A percentile compares a stretch with the other conserved stretches of the same genome.
phyloP scores from a whole-genome alignment of 1,284 basidiomycete genomes.

The Malassezia obtusa region DNA sequence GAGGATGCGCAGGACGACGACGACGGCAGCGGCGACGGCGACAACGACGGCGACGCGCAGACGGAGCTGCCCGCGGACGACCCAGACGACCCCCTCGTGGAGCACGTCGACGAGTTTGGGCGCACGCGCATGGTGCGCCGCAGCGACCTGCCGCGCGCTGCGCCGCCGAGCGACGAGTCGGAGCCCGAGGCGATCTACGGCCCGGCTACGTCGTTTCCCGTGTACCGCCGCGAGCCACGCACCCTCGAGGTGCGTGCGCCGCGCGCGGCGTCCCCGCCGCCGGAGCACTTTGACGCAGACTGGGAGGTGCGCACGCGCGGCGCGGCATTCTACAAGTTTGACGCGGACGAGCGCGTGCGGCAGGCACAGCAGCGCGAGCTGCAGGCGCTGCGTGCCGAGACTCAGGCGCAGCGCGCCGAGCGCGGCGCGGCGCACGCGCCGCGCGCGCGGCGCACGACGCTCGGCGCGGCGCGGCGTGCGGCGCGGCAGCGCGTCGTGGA shows the following conservation, averaged over 20 bases:
- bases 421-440: slow-evolving; percentile 42
- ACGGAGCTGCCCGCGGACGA: slow-evolving; percentile 48
- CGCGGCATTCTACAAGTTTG: slow-evolving; percentile 81
- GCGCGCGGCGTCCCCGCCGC: not conserved
- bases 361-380: slow-evolving; percentile 69
- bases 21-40: slow-evolving; percentile 38
- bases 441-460: not conserved
- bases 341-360: slow-evolving; percentile 66
- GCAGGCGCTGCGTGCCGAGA: slow-evolving; percentile 60
- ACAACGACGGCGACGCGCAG: not conserved
- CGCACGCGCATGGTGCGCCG: slow-evolving; percentile 59
- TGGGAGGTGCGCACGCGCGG: slow-evolving; percentile 75
- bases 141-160: slow-evolving; percentile 60
- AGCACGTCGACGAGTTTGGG: slow-evolving; percentile 78
- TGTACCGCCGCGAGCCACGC: slow-evolving; percentile 54
- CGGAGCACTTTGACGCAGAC: slow-evolving; percentile 66
- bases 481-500: slow-evolving; percentile 4
- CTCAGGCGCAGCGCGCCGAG: slow-evolving; percentile 55
- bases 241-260: not conserved
- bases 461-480: slow-evolving; percentile 7
- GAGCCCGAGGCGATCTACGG: slow-evolving; percentile 30
- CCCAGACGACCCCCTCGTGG: slow-evolving; percentile 62
- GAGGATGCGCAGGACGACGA: slow-evolving; percentile 52
- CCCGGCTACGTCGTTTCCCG: slow-evolving; percentile 59
- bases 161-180: not conserved